Evolutionary conservation across 192 early-diverging fungal genomes (phyloP), one percentile per base, ranked within the genome.

Genomic region (Linnemannia exigua): DNA sequence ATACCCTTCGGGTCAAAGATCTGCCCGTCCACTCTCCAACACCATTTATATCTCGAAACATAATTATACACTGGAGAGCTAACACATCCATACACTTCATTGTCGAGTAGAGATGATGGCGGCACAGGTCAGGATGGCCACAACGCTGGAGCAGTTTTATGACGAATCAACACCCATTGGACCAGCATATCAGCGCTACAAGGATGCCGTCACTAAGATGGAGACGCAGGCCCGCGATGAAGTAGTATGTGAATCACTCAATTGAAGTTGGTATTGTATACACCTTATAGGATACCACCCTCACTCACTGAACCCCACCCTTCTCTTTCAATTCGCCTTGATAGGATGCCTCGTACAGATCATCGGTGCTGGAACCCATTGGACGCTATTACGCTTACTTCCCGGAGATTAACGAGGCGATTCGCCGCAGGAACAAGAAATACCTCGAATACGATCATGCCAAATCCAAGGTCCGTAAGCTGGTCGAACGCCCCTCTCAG

Each of bases 321-420:
- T 46, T 72, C 28, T 15, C 6, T 37, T 67, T 25, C 3, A 33
- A 7, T 52, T 12, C 5, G 5, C 17, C 11, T 44, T 25, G 47
- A 12, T 81, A 92, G 95, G 96, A 98, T 85, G 92, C 92, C 5
- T 95, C 94, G 37, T 99, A 95, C 87, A 90, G 95, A 28, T 78
- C 93, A 6, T 95, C 98, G 12, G 97, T 99, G 5, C 77, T 98
- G 76, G 95, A 99, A 61, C 98, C 99, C 2, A 89, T 99, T 58
- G 95, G 95, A 35, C 93, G 95, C 74, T 95, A 96, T 82, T 92
- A 93, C 76, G 92, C 91, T 70, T 97, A 95, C 76, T 95, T 99
- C 78, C 98, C 99, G 1, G 96, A 98, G 77, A 94, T 98, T 79
- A 97, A 97, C 80, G 96, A 97, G 79, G 94, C 95, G 47, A 97